Evolutionary conservation across 2,329 filamentous ascomycete species (phyloP), one percentile per base, ranked within the genome.

Genomic region (Phialocephala subalpina): DNA sequence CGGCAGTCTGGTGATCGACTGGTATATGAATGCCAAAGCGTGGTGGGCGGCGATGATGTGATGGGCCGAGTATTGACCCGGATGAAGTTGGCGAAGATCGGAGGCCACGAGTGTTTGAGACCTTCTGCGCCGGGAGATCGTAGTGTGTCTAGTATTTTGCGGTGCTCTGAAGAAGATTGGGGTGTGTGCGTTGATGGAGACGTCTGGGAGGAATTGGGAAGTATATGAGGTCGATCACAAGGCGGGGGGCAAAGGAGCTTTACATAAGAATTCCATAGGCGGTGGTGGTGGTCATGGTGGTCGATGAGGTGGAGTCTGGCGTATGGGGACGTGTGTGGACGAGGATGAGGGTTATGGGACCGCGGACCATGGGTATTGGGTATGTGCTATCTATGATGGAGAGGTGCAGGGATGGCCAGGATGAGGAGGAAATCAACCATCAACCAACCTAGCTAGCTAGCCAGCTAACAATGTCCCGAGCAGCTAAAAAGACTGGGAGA

Each of bases 181-280:
- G 25, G 22, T 22, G 49, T 57, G 12, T 33, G 29, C 29, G 61
- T 47, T 40, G 60, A 64, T 64, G 62, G 55, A 67, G 63, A 62
- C 25, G 40, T 58, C 58, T 33, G 66, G 60, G 63, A 67, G 63
- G 49, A 69, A 67, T 52, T 49, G 70, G 70, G 68, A 73, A 67
- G 65, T 69, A 66, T 71, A 63, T 65, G 65, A 18, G 12, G 72
- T 57, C 63, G 70, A 74, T 74, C 73, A 58, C 61, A 63, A 66
- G 62, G 67, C 66, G 65, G 71, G 55, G 52, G 62, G 49, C 29
- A 49, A 60, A 36, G 58, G 47, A 22, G 40, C 62, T 70, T 70
- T 69, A 69, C 68, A 68, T 70, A 70, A 69, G 66, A 70, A 66
- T 67, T 67, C 64, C 29, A 57, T 57, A 57, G 55, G 55, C 38